Conservation (phyloP, 257 asterid species). For the Solanum arcanum region DNA sequence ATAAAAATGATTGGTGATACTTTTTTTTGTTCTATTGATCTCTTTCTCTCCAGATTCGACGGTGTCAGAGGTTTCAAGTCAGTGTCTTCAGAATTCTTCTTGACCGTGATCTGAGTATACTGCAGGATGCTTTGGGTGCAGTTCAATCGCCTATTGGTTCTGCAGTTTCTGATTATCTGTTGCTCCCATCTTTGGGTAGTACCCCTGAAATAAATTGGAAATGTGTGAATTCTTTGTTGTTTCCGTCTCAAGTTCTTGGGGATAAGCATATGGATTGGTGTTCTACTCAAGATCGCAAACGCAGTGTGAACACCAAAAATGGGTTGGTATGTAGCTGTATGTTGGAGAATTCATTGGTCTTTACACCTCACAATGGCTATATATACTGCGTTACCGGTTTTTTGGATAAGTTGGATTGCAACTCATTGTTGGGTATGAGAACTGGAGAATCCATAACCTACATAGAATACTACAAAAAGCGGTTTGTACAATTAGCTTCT, state of each 20-base stretch:
- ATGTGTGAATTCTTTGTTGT: slow-evolving; percentile 25
- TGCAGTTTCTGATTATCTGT: slow-evolving; percentile 44
- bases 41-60: slow-evolving; percentile 36
- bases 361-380: slow-evolving; percentile 58
- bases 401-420: slow-evolving; percentile 29
- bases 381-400: slow-evolving; percentile 44
- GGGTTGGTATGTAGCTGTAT: slow-evolving; percentile 48
- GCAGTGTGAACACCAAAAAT: slow-evolving; percentile 25
- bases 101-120: slow-evolving; percentile 26
- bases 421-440: slow-evolving; percentile 25
- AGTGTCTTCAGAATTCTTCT: slow-evolving; percentile 42
- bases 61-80: slow-evolving; percentile 47
- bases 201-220: slow-evolving; percentile 40
- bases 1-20: not conserved
- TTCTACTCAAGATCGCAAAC: slow-evolving; percentile 1
- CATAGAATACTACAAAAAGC: slow-evolving; percentile 24
- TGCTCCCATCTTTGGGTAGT: slow-evolving; percentile 37
- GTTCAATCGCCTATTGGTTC: slow-evolving; percentile 3
- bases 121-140: slow-evolving; percentile 13
- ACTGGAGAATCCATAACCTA: slow-evolving; percentile 38
- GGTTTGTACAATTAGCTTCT: slow-evolving; percentile 20
- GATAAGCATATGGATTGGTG: slow-evolving; percentile 8
- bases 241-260: not conserved
- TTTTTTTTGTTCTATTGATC: not conserved
- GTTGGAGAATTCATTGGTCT: slow-evolving; percentile 53